Evolutionary conservation across 2,329 filamentous ascomycete species (phyloP).

Genomic region (Paraconiothyrium sp.): DNA sequence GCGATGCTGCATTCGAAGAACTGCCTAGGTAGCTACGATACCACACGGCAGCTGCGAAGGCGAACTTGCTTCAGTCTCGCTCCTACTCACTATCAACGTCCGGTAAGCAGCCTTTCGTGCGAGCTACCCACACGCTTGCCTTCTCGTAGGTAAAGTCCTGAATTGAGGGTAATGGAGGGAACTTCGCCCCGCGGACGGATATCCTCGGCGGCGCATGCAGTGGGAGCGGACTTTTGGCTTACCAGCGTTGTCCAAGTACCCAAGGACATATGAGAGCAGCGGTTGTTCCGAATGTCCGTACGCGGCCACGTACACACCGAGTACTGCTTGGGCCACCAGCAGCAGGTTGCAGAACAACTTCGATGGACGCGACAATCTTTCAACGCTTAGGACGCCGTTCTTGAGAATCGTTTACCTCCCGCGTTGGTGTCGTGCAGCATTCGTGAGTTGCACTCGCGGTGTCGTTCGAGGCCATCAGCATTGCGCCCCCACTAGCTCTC

Average conservation of each 20-base stretch:
- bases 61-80: no score
- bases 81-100: background rate
- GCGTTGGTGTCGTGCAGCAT: background rate
- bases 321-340: background rate
- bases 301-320: background rate
- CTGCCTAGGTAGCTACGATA: no score
- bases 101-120: background rate
- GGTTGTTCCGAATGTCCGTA: background rate
- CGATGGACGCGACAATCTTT: no score
- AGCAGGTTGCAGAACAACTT: background rate
- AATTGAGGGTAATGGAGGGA: no score
- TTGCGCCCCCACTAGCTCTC: conserved; percentile 8
- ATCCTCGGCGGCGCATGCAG: background rate
- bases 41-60: no score
- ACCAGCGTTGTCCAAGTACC: background rate
- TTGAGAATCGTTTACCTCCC: background rate
- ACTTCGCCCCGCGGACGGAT: conserved; percentile 11
- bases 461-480: conserved; percentile 10
- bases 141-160: background rate
- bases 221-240: conserved; percentile 4
- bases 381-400: background rate
- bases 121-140: background rate
- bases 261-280: background rate
- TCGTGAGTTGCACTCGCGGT: background rate
- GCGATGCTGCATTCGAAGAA: no score